Evolutionary conservation across 2,329 filamentous ascomycete genomes (phyloP).

Genomic region (Diaporthe sp.): DNA sequence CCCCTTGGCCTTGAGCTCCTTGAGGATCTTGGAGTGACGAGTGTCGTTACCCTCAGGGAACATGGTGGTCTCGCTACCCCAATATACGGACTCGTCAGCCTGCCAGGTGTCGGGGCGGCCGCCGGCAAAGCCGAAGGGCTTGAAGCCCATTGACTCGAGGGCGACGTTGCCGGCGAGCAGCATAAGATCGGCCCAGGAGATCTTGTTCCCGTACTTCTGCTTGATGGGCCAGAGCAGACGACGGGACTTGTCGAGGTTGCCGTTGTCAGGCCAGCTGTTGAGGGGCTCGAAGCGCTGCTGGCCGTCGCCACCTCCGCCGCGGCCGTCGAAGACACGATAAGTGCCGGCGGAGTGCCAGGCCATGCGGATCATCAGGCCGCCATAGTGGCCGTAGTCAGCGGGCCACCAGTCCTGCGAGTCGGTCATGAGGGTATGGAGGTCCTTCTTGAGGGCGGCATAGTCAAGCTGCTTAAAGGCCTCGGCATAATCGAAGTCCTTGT

Average conservation of each 20-base stretch:
- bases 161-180: constrained; percentile 82
- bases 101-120: constrained; percentile 80
- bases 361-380: constrained; percentile 84
- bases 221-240: constrained; percentile 84
- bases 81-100: constrained; percentile 80
- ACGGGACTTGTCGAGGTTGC: constrained; percentile 81
- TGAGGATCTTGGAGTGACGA: constrained; percentile 71
- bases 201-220: constrained; percentile 84
- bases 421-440: constrained; percentile 79
- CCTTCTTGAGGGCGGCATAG: constrained; percentile 80
- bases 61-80: constrained; percentile 81
- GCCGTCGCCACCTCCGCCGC: constrained; percentile 79
- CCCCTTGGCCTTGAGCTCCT: constrained; percentile 56
- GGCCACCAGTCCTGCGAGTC: constrained; percentile 88
- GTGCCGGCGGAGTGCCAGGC: constrained; percentile 86
- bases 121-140: constrained; percentile 78
- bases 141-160: constrained; percentile 80
- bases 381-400: constrained; percentile 85
- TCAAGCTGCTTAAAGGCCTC: constrained; percentile 80
- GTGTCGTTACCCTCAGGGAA: constrained; percentile 74
- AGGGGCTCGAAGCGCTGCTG: constrained; percentile 85
- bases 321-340: constrained; percentile 81
- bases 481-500: constrained; percentile 78
- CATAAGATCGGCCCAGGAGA: constrained; percentile 81
- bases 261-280: constrained; percentile 84